Evolutionary conservation across 352 stramenopile genomes (phyloP), one percentile per base, ranked within the genome.

Genomic region (Phytophthora chlamydospora): DNA sequence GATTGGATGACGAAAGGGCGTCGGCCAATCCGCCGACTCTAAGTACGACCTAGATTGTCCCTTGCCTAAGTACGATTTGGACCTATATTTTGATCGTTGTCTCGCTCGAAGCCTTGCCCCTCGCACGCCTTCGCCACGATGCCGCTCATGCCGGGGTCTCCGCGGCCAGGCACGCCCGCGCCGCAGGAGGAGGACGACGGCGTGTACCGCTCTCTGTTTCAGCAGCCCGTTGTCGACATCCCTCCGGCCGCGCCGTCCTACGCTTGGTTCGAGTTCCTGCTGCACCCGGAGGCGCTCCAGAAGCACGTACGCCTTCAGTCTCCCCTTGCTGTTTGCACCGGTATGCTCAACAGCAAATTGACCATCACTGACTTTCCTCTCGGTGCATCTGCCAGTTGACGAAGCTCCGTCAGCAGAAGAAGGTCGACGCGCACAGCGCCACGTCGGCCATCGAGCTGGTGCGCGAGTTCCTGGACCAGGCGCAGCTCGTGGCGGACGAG

Each of bases 181-280:
- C 55, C 60, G 8, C 65, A 82, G 14, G 73, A 80, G 36, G 66
- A 84, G 14, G 73, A 85, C 62, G 80, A 89, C 55, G 83, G 85
- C 57, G 79, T 92, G 49, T 95, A 95, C 62, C 85, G 83, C 51
- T 93, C 83, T 2, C 66, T 95, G 44, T 95, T 95, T 63, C 85
- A 95, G 70, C 85, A 95, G 49, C 83, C 85, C 12, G 60, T 89
- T 19, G 73, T 95, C 13, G 83, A 92, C 38, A 77, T 95, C 33
- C 85, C 85, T 0, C 77, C 82, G 0, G 69, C 68, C 1, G 78
- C 82, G 13, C 83, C 83, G 8, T 88, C 85, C 2, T 90, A 90
- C 57, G 79, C 85, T 39, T 95, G 85, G 85, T 93, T 93, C 48
- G 83, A 95, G 67, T 95, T 95, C 58, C 51, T 95, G n/a, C 75